phyloP scores from a whole-genome alignment of 139 green algal genomes.

The Closterium sp. region DNA sequence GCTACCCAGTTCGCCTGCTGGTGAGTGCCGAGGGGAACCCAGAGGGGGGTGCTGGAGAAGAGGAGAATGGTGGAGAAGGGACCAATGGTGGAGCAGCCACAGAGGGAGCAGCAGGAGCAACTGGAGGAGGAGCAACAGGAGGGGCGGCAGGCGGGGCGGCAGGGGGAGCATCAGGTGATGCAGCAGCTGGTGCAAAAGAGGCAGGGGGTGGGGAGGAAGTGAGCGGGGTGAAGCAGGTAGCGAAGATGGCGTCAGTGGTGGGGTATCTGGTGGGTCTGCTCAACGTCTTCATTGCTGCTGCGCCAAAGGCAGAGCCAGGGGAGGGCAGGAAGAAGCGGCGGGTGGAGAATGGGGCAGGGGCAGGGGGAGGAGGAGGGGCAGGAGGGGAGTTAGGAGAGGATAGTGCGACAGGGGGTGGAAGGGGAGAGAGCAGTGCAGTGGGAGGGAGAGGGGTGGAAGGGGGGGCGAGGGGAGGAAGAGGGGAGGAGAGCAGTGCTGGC shows the following conservation, averaged over 20 bases:
- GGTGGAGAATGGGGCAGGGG: background rate
- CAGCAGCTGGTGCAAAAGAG: background rate
- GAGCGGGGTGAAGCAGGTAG: background rate
- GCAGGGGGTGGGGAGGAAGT: background rate
- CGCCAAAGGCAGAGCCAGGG: background rate
- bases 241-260: background rate
- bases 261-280: background rate
- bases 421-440: too few species aligned
- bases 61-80: background rate
- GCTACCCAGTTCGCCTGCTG: background rate
- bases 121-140: background rate
- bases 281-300: background rate
- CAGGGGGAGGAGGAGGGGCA: too few species aligned
- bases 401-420: too few species aligned
- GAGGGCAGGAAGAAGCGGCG: background rate
- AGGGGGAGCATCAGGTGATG: background rate
- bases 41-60: background rate
- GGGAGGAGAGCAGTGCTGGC: too few species aligned
- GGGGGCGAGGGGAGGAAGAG: too few species aligned
- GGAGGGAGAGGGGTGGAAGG: too few species aligned
- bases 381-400: too few species aligned
- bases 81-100: background rate
- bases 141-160: background rate
- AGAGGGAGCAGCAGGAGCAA: too few species aligned
- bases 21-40: background rate